Percentiles rank a stretch among this genome's conserved stretches.
These are phyloP conservation scores for Colletotrichum godetiae DNA, from an alignment of 2,329 filamentous ascomycete species.

Conservation along the genomic window DNA sequence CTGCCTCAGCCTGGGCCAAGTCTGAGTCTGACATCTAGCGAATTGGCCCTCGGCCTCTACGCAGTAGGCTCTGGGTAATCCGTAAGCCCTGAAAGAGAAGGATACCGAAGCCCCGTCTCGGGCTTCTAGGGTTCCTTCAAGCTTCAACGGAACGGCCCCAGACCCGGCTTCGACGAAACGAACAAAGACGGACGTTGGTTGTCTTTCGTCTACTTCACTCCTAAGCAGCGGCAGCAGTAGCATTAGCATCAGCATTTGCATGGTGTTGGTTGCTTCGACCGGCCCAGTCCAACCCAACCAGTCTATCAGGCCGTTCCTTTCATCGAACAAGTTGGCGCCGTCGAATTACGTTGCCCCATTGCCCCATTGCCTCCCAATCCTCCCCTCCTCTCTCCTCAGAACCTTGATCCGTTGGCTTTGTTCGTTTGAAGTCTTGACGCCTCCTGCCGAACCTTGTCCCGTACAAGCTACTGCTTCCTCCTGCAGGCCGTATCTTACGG, in stretches of 20 bases:
- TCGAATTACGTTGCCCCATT: not conserved
- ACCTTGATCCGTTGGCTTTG: not conserved
- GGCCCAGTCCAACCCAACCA: not conserved
- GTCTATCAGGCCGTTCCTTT: not conserved
- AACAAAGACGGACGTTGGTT: not conserved
- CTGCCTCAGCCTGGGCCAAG: not conserved
- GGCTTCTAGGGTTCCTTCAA: not conserved
- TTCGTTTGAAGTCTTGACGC: not conserved
- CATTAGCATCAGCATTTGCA: not conserved
- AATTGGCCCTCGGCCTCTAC: not conserved
- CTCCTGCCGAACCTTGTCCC: not conserved
- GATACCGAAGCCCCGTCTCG: conserved; percentile 12
- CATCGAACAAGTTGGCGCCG: not conserved
- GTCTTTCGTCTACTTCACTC: not conserved
- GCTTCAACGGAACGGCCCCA: conserved; percentile 1
- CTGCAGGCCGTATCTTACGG: conserved; percentile 4
- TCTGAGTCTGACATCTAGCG: conserved; percentile 10
- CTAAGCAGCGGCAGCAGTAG: not conserved
- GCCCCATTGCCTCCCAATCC: not conserved
- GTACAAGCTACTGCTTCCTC: not conserved
- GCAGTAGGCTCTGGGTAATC: not conserved
- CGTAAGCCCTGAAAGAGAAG: conserved; percentile 12
- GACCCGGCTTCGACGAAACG: conserved; percentile 1
- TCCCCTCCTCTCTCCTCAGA: not conserved
- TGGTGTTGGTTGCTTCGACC: not conserved